Base-by-base conservation (phyloP, 495 filamentous ascomycete species). In the Sabuloglossum arenarium region DNA sequence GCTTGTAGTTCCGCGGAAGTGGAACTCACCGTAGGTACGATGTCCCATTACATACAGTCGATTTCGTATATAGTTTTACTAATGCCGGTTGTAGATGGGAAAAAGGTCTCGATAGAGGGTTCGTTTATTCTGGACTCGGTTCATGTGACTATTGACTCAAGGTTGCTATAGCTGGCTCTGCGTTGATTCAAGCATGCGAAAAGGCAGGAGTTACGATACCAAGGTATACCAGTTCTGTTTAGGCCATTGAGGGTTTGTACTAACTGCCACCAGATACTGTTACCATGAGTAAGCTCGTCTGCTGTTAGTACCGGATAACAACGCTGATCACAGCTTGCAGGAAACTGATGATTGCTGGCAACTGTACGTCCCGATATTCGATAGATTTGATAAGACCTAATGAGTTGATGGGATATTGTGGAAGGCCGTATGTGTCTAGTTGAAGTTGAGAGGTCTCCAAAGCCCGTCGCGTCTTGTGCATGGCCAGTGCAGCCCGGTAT, bases 401-500 rank as follows among this genome's bases (percentile, higher is more conserved):
- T 28, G 24, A 37, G 39, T 24, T 58, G 29, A 32, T 31, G 14
- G 29, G 51, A 58, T 54, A 61, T 21, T 52, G 46, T 56, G 11
- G 6, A 23, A 76, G 73, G 73, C 68, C 89, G 91, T 72, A 98
- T 97, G 91, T 98, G 91, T 71, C 71, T 98, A 63, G 91, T 98
- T 61, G 91, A 98, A 75, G 91, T 98, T 60, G 93, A 95, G 73
- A 77, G 84, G 63, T 79, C 85, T 53, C 91, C 93, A 28, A 98
- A 98, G 70, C 91, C 91, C 50, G 90, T 96, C 47, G 91, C 91
- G 63, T 97, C 91, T 60, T 98, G 91, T 69, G 91, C 91, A 63
- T 97, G 90, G 91, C 91, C 91, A 31, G 91, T 97, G 61, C 91
- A 96, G 67, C 82, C 91, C 34, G 93, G 93, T 29, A 97, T 96